Conservation (phyloP, 2,329 filamentous ascomycete species). For the Ceratocystiopsis minuta region DNA sequence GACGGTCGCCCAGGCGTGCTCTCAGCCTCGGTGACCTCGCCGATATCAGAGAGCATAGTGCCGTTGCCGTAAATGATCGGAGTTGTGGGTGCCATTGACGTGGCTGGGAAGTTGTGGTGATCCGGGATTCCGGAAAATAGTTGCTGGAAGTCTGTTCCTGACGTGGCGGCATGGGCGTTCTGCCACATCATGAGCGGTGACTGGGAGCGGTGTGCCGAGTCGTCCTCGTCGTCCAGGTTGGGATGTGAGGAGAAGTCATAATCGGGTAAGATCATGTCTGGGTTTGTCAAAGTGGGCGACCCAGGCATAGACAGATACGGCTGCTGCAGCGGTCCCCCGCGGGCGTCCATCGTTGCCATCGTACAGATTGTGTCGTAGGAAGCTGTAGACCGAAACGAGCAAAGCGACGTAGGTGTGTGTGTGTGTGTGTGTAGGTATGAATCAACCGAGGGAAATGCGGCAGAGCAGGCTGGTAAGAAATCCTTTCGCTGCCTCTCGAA, state of each 20-base stretch:
- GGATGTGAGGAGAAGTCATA: conserved; percentile 39
- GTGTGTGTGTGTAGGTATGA: too few species aligned
- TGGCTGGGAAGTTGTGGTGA: conserved; percentile 21
- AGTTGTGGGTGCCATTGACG: conserved; percentile 34
- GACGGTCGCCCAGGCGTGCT: conserved; percentile 26
- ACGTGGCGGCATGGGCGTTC: conserved; percentile 20
- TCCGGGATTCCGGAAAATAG: conserved; percentile 24
- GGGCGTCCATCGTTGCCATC: conserved; percentile 10
- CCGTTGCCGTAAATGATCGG: conserved; percentile 53
- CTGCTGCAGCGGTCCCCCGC: conserved; percentile 14
- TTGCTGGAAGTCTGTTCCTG: conserved; percentile 19
- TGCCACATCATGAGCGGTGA: conserved; percentile 36
- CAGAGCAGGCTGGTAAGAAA: too few species aligned
- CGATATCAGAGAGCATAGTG: conserved; percentile 51
- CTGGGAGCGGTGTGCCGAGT: conserved; percentile 22
- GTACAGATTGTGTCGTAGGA: neutral
- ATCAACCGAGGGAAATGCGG: too few species aligned
- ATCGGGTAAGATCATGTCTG: conserved; percentile 83
- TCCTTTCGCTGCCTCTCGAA: too few species aligned
- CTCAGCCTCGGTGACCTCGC: conserved; percentile 35
- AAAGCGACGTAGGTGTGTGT: too few species aligned
- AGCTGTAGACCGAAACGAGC: too few species aligned
- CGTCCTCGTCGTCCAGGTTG: conserved; percentile 25
- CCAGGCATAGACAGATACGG: conserved; percentile 36
- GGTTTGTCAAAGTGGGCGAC: conserved; percentile 79